These are phyloP conservation scores for Pyrenochaeta sp. DNA, from an alignment of 2,329 filamentous ascomycete species.

Conservation along the genomic window DNA sequence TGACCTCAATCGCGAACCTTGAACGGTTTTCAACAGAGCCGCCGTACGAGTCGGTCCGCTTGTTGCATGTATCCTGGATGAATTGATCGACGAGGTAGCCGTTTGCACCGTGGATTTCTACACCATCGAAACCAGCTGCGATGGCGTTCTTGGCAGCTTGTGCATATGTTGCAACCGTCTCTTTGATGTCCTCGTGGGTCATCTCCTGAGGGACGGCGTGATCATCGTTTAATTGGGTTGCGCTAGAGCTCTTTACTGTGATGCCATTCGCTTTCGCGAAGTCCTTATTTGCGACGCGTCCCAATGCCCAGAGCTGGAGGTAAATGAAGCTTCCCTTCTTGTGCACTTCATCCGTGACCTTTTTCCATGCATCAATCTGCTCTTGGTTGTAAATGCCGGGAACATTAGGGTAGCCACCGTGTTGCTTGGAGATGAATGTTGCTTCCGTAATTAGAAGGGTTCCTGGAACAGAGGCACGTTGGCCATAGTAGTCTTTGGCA, in stretches of 20 bases:
- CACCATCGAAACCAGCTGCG: slow-evolving; percentile 67
- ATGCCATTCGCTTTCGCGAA: slow-evolving; percentile 48
- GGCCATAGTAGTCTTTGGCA: slow-evolving; percentile 62
- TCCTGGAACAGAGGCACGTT: slow-evolving; percentile 61
- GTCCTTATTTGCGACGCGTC: slow-evolving; percentile 60
- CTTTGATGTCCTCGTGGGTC: slow-evolving; percentile 51
- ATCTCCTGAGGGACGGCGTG: slow-evolving; percentile 53
- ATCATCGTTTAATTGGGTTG: slow-evolving; percentile 49
- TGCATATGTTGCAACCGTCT: slow-evolving; percentile 50
- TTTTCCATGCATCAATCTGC: slow-evolving; percentile 65
- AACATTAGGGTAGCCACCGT: slow-evolving; percentile 60
- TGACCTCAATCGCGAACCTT: slow-evolving; percentile 63
- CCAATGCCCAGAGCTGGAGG: slow-evolving; percentile 69
- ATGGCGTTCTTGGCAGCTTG: slow-evolving; percentile 56
- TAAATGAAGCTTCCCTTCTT: slow-evolving; percentile 68
- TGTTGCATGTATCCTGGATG: slow-evolving; percentile 66
- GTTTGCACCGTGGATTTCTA: slow-evolving; percentile 67
- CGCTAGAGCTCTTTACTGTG: slow-evolving; percentile 43
- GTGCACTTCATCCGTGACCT: slow-evolving; percentile 70
- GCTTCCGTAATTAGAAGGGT: slow-evolving; percentile 69
- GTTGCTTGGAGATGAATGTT: slow-evolving; percentile 59
- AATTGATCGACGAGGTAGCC: slow-evolving; percentile 75
- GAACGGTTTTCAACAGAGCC: slow-evolving; percentile 62
- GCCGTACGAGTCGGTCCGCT: slow-evolving; percentile 59
- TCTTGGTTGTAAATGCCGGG: slow-evolving; percentile 65